phyloP scores from a whole-genome alignment of 257 asterid species.

The Plantago ovata region DNA sequence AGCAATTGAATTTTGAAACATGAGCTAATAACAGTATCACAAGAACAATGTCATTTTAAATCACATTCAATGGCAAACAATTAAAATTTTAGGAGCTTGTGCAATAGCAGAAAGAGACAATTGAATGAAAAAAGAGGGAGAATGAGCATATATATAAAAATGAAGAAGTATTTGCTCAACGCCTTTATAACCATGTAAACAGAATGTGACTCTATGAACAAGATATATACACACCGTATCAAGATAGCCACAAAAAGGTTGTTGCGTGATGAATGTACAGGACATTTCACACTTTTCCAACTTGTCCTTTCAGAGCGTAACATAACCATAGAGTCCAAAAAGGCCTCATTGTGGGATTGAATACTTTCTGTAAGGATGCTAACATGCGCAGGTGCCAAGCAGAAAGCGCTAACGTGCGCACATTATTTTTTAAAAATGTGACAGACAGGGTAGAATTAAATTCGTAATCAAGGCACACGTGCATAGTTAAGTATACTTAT shows the following conservation, averaged over 20 bases:
- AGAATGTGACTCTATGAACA: background rate
- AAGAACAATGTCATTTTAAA: slow-evolving; percentile 9
- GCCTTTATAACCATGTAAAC: background rate
- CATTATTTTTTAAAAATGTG: background rate
- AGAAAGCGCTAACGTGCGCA: slow-evolving; percentile 6
- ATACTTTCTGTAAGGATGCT: too few relatives aligned
- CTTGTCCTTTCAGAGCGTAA: too few relatives aligned
- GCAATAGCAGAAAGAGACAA: slow-evolving; percentile 27
- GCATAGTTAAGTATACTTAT: slow-evolving; percentile 23
- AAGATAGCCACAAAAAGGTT: background rate
- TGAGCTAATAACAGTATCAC: too few relatives aligned
- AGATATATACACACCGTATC: background rate
- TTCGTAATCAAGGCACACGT: slow-evolving; percentile 35
- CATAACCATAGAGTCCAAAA: too few relatives aligned
- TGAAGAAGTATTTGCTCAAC: slow-evolving; percentile 10
- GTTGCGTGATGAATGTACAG: background rate
- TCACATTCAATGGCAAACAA: slow-evolving; percentile 6
- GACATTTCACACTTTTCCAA: too few relatives aligned
- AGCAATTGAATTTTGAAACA: too few relatives aligned
- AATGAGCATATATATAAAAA: slow-evolving; percentile 25
- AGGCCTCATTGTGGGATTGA: too few relatives aligned
- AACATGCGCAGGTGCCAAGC: background rate
- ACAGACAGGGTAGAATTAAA: background rate
- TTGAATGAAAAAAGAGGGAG: slow-evolving; percentile 21
- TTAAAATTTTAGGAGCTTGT: slow-evolving; percentile 15